Percentiles rank a stretch among this genome's conserved stretches.
Evolutionary conservation across 2,329 filamentous ascomycete species (phyloP).

Genomic region (Fusarium hostae): DNA sequence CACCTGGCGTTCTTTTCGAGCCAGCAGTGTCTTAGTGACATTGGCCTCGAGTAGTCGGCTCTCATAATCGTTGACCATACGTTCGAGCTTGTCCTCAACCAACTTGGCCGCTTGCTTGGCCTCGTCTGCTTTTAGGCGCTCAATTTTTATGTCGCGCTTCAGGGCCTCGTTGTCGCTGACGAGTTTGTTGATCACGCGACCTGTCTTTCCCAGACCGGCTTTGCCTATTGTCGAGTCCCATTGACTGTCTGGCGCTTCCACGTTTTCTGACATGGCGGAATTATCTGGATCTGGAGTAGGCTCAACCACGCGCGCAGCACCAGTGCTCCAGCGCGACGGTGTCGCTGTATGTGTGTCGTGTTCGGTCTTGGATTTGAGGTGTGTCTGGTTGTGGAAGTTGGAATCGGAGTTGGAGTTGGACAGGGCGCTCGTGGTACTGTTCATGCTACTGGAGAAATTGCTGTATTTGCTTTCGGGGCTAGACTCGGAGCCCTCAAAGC

Average conservation of each 20-base stretch:
- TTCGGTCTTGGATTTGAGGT: slow-evolving; percentile 53
- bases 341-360: slow-evolving; percentile 42
- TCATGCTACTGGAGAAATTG: slow-evolving; percentile 65
- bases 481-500: slow-evolving; percentile 63
- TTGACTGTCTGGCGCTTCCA: slow-evolving; percentile 51
- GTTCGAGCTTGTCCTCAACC: slow-evolving; percentile 77
- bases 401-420: slow-evolving; percentile 55
- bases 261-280: slow-evolving; percentile 46
- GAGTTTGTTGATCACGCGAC: slow-evolving; percentile 82
- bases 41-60: slow-evolving; percentile 74
- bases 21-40: slow-evolving; percentile 76
- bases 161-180: slow-evolving; percentile 84
- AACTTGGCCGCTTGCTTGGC: slow-evolving; percentile 74
- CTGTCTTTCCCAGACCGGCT: slow-evolving; percentile 78
- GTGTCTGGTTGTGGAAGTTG: slow-evolving; percentile 48
- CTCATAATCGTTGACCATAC: slow-evolving; percentile 75
- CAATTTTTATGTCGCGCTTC: slow-evolving; percentile 77
- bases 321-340: slow-evolving; percentile 48
- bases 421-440: slow-evolving; percentile 63
- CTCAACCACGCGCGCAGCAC: slow-evolving; percentile 48
- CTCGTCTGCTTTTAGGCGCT: slow-evolving; percentile 74
- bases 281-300: slow-evolving; percentile 42
- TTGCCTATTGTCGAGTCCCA: slow-evolving; percentile 78
- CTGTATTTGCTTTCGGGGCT: slow-evolving; percentile 61
- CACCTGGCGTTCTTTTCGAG: slow-evolving; percentile 79